Evolutionary conservation across 306 rosid species (phyloP), one percentile per base, ranked within the genome.

Genomic region (Ochetophila trinervis): DNA sequence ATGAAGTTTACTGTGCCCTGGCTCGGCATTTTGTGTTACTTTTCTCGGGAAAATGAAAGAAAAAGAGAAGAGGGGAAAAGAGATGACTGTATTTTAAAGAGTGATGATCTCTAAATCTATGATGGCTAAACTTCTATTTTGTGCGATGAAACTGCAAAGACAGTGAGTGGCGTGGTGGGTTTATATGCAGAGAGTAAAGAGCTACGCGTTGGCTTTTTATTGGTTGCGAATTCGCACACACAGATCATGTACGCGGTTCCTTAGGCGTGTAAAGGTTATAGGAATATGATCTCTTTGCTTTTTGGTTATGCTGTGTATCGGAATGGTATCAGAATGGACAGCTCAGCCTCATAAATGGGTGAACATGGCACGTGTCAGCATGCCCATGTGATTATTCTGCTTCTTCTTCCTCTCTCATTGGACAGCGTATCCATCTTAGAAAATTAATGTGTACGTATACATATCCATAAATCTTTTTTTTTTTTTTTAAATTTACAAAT

Each of bases 1-100:
- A 91, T 7, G 77, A 78, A 91, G 72, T 34, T 88, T 0, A 67
- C 66, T 11, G 85, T 82, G 48, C 92, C 81, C 18, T 40, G 54
- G 0, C 79, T 61, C 80, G 85, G 69, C 87, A 84, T 76, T 20
- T 60, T 70, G 56, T 30, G 19, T 16, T 5, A 21, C 19, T 20
- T 45, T 69, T 8, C 36, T 55, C 12, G 17, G 35, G 22, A 21
- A 44, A 51, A 17, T 1, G 68, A 47, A 35, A 22, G 37, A 24
- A 15, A 44, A 40, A n/a, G 11, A n/a, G 3, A 9, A 8, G 42
- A 35, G 24, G n/a, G n/a, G n/a, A n/a, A n/a, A n/a, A n/a, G n/a
- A n/a, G n/a, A n/a, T n/a, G n/a, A 14, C 8, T 23, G 13, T 6
- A n/a, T 11, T 20, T 44, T 20, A 5, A 4, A 27, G 32, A 27